Conservation (phyloP, 1,284 basidiomycete species). For the Ustilago bromivora region DNA sequence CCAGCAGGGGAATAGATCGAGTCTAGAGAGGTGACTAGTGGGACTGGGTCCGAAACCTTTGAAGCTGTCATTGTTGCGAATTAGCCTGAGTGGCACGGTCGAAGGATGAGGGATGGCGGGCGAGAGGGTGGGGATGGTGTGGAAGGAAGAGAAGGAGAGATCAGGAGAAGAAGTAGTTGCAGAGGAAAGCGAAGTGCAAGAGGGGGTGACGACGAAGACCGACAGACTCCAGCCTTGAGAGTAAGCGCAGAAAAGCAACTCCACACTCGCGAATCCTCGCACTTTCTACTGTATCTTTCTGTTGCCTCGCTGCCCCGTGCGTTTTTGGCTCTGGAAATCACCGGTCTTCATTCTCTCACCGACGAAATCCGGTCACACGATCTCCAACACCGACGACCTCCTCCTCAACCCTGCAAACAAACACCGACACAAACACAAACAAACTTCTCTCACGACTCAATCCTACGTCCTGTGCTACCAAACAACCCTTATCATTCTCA, state of each 20-base stretch:
- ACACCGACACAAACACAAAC: neutral
- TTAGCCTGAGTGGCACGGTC: too few relatives aligned
- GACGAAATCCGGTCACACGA: conserved; percentile 31
- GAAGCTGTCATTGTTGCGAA: conserved; percentile 13
- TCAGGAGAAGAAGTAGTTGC: neutral
- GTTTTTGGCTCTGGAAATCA: neutral
- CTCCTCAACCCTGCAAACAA: conserved; percentile 1
- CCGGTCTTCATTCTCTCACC: conserved; percentile 12
- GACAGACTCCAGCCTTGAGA: conserved; percentile 1
- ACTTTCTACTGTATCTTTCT: neutral
- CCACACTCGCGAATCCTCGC: neutral
- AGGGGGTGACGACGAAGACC: conserved; percentile 16
- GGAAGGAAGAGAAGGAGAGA: neutral
- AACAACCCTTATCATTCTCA: neutral
- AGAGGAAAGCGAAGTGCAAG: conserved; percentile 1
- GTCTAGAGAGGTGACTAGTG: conserved; percentile 52
- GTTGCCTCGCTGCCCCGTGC: conserved; percentile 2
- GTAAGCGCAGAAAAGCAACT: conserved; percentile 4
- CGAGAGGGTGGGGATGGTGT: neutral
- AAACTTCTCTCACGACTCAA: neutral
- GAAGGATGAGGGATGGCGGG: neutral
- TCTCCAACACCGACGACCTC: neutral
- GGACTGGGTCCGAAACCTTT: conserved; percentile 56
- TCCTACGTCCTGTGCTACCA: too few relatives aligned
- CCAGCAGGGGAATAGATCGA: conserved; percentile 58